Evolutionary conservation across 139 green algal species (phyloP).

Genomic region (Tetraselmis striata): DNA sequence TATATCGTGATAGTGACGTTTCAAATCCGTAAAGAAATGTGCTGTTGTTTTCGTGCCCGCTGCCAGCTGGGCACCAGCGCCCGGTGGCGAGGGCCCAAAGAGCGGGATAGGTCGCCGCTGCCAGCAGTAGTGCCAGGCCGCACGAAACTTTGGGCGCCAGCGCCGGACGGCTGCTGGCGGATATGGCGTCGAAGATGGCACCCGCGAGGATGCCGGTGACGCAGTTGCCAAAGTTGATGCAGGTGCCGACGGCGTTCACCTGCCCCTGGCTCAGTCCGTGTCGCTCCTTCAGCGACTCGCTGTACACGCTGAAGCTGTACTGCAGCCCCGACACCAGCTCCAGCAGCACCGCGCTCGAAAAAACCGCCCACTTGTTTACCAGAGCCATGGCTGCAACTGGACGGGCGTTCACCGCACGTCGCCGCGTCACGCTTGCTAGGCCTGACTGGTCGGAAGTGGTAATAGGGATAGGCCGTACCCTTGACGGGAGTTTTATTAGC

Average conservation of each 20-base stretch:
- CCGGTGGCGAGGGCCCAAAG: not conserved
- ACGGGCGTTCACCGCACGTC: too few relatives aligned
- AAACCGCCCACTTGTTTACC: not conserved
- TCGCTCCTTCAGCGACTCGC: not conserved
- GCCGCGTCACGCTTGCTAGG: too few relatives aligned
- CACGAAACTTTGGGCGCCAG: not conserved
- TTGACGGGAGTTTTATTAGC: too few relatives aligned
- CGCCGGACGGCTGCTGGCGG: not conserved
- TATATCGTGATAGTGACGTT: too few relatives aligned
- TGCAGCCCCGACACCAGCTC: not conserved
- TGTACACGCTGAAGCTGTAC: not conserved
- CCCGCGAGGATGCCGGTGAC: not conserved
- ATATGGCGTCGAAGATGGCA: not conserved
- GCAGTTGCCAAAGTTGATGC: not conserved
- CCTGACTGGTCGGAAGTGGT: too few relatives aligned
- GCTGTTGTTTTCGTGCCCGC: not conserved
- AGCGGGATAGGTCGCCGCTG: not conserved
- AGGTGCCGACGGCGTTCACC: not conserved
- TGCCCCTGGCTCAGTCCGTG: not conserved
- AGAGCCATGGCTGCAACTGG: too few relatives aligned
- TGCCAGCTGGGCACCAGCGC: not conserved
- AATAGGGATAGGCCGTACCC: too few relatives aligned
- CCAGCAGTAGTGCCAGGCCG: not conserved
- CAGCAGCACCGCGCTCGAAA: not conserved
- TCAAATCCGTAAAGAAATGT: too few relatives aligned